Conservation (phyloP, 2,329 filamentous ascomycete genomes). For the Colletotrichum musicola region DNA sequence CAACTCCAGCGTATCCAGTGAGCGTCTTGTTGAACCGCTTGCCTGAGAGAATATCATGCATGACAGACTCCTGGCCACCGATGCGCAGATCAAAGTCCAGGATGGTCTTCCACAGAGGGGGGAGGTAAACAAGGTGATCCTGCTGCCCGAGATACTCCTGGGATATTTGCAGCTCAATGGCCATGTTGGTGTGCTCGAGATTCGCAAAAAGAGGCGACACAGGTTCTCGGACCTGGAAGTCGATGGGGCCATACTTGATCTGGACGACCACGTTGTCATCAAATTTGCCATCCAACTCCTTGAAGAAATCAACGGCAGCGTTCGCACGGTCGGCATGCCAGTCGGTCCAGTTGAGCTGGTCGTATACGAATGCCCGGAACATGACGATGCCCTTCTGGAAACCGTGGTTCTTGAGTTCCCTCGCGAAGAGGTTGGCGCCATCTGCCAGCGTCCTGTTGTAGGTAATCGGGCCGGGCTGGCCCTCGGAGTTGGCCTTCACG, state of each 20-base stretch:
- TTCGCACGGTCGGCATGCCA: slow-evolving; percentile 79
- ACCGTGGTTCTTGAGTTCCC: slow-evolving; percentile 66
- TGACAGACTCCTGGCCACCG: slow-evolving; percentile 65
- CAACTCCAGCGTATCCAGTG: slow-evolving; percentile 74
- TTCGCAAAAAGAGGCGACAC: slow-evolving; percentile 73
- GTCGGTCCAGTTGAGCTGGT: slow-evolving; percentile 65
- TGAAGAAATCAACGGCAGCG: slow-evolving; percentile 76
- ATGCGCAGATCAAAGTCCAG: slow-evolving; percentile 76
- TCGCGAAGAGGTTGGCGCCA: slow-evolving; percentile 77
- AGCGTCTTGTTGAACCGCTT: slow-evolving; percentile 68
- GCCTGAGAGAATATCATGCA: slow-evolving; percentile 72
- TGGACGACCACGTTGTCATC: slow-evolving; percentile 79
- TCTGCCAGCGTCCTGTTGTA: slow-evolving; percentile 78
- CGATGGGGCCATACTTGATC: slow-evolving; percentile 81
- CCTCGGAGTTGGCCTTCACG: slow-evolving; percentile 80
- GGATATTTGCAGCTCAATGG: slow-evolving; percentile 75
- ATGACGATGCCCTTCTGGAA: slow-evolving; percentile 66
- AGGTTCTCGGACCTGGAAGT: slow-evolving; percentile 80
- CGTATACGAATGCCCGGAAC: slow-evolving; percentile 80
- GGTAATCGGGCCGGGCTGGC: slow-evolving; percentile 75
- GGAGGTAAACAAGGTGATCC: slow-evolving; percentile 75
- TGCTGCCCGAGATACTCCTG: slow-evolving; percentile 82
- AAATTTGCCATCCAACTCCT: slow-evolving; percentile 73
- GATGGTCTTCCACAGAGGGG: slow-evolving; percentile 76
- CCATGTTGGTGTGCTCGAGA: slow-evolving; percentile 57